Percentiles rank a stretch among this genome's conserved stretches.
Conservation (phyloP, 148 eudicot genomes). For the Euryodendron excelsum region DNA sequence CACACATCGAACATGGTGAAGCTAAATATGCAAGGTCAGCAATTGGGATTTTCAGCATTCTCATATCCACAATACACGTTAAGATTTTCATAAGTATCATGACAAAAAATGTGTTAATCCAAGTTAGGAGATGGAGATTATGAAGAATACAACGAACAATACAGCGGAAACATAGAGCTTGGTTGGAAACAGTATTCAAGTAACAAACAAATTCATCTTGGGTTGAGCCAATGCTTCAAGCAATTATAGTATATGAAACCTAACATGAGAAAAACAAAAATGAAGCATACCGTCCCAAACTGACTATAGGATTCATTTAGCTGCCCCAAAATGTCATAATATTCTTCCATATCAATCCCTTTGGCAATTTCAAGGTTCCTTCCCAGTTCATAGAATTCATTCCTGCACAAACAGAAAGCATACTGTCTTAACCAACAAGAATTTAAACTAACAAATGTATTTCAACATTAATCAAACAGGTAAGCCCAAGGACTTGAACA, state of each 20-base stretch:
- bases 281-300: conserved; percentile 65
- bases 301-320: conserved; percentile 72
- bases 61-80: not conserved
- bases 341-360: conserved; percentile 67
- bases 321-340: conserved; percentile 51
- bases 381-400: conserved; percentile 62
- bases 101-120: not conserved
- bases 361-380: conserved; percentile 73
- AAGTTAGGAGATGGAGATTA: not conserved
- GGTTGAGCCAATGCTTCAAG: not conserved
- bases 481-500: not conserved
- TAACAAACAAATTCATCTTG: not conserved
- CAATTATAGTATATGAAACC: not conserved
- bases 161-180: not conserved
- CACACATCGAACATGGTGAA: no score
- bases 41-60: not conserved
- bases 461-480: not conserved
- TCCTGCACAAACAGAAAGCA: conserved; percentile 38
- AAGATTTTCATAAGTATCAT: not conserved
- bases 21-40: no score
- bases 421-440: conserved; percentile 7
- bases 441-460: not conserved
- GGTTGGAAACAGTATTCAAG: not conserved
- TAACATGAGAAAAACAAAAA: conserved; percentile 16
- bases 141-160: not conserved